phyloP scores from a whole-genome alignment of 1,139 yeast genomes.

The Wickerhamomyces sp. region DNA sequence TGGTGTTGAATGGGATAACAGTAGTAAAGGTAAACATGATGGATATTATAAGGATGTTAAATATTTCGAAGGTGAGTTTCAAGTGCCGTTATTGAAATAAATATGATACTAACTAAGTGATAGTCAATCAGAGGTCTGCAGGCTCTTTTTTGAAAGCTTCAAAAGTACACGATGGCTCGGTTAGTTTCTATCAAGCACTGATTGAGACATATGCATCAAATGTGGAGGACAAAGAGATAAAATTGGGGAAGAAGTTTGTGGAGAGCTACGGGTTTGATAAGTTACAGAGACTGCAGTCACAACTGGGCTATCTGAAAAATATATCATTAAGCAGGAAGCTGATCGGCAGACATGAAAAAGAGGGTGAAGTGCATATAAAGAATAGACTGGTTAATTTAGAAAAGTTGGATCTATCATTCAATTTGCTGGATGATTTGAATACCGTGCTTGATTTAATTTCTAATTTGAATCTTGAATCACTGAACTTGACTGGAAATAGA shows the following conservation, averaged over 20 bases:
- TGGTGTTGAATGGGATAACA: conserved; percentile 88
- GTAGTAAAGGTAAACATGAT: conserved; percentile 47
- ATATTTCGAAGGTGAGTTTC: conserved; percentile 36
- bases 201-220: conserved; percentile 38
- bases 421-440: conserved; percentile 43
- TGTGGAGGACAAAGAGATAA: conserved; percentile 27
- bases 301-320: conserved; percentile 40
- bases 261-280: conserved; percentile 66
- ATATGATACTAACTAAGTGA: background rate
- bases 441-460: conserved; percentile 37
- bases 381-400: conserved; percentile 23
- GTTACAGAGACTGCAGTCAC: conserved; percentile 42
- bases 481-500: conserved; percentile 64
- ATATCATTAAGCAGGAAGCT: conserved; percentile 45
- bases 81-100: background rate
- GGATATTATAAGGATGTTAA: conserved; percentile 43
- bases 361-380: conserved; percentile 1
- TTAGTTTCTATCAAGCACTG: conserved; percentile 47
- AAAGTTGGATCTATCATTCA: conserved; percentile 58
- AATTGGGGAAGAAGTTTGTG: conserved; percentile 48
- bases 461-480: conserved; percentile 32
- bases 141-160: conserved; percentile 67
- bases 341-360: conserved; percentile 23
- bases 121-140: conserved; percentile 25
- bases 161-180: conserved; percentile 28